Conservation (phyloP, 140 eudicot genomes). For the Ambrosia hybrid region DNA sequence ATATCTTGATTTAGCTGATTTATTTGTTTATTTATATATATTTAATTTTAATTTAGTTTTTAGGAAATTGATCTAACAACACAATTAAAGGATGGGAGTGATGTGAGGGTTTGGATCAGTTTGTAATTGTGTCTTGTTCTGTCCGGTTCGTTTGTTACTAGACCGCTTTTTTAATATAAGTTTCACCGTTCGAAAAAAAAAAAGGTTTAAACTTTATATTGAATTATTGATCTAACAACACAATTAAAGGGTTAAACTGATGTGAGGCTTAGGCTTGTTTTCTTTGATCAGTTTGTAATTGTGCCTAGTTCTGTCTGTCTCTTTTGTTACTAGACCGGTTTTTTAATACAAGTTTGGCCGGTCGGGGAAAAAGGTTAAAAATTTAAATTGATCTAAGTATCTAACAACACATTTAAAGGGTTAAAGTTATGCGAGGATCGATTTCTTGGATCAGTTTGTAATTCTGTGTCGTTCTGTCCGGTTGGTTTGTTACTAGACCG, state of each 20-base stretch:
- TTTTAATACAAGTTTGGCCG: too few species aligned
- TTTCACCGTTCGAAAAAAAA: too few species aligned
- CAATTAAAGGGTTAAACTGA: neutral
- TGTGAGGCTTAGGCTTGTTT: neutral
- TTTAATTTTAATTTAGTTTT: neutral
- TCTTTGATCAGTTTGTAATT: neutral
- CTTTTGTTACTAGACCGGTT: too few species aligned
- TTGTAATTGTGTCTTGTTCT: neutral
- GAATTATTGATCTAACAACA: neutral
- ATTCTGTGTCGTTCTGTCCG: too few species aligned
- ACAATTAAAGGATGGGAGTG: neutral
- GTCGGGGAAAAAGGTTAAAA: too few species aligned
- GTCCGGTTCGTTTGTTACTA: too few species aligned
- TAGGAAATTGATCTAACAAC: constrained; percentile 1
- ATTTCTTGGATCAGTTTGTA: neutral
- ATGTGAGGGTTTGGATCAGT: neutral
- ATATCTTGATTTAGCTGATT: neutral
- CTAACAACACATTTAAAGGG: neutral
- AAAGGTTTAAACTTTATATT: too few species aligned
- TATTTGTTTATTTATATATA: too few species aligned
- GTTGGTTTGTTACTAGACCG: too few species aligned
- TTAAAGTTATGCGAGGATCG: neutral
- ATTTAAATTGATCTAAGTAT: neutral
- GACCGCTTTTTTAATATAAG: too few species aligned
- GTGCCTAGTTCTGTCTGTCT: too few species aligned